Conservation (phyloP, 176 grass and related monocot species). For the Panicum miliaceum region DNA sequence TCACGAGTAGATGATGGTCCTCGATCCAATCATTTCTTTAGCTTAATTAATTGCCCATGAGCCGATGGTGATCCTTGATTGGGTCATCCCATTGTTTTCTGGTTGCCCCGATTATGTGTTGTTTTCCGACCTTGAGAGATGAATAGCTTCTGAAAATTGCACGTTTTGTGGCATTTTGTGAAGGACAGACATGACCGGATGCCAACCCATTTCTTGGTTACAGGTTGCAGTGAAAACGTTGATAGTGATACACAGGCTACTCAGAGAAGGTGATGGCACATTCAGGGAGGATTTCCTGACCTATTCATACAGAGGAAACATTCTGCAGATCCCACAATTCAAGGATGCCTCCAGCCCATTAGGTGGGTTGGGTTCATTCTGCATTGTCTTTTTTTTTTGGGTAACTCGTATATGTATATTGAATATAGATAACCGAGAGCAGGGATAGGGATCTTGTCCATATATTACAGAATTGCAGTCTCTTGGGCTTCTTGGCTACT, state of each 20-base stretch:
- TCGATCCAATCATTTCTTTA: background rate
- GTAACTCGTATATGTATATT: background rate
- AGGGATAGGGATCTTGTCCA: background rate
- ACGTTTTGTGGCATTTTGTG: background rate
- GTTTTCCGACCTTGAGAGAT: background rate
- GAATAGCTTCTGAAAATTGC: background rate
- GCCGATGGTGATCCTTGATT: background rate
- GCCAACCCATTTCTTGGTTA: slow-evolving; percentile 8
- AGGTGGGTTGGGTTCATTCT: slow-evolving; percentile 60
- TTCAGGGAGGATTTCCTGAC: slow-evolving; percentile 87
- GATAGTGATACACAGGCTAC: slow-evolving; percentile 85
- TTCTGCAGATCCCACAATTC: slow-evolving; percentile 89
- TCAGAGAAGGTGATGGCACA: slow-evolving; percentile 90
- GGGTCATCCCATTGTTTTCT: background rate
- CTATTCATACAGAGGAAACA: slow-evolving; percentile 81
- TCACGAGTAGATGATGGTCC: background rate
- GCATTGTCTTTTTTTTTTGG: background rate
- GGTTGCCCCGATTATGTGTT: background rate
- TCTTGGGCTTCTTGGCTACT: background rate
- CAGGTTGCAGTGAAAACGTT: slow-evolving; percentile 94
- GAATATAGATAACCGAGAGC: background rate
- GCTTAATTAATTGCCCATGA: background rate
- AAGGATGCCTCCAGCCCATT: slow-evolving; percentile 91
- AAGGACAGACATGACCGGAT: background rate
- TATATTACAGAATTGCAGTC: background rate